Evolutionary conservation across 2,329 filamentous ascomycete genomes (phyloP), one percentile per base, ranked within the genome.

Genomic region (Diplodia mutila): DNA sequence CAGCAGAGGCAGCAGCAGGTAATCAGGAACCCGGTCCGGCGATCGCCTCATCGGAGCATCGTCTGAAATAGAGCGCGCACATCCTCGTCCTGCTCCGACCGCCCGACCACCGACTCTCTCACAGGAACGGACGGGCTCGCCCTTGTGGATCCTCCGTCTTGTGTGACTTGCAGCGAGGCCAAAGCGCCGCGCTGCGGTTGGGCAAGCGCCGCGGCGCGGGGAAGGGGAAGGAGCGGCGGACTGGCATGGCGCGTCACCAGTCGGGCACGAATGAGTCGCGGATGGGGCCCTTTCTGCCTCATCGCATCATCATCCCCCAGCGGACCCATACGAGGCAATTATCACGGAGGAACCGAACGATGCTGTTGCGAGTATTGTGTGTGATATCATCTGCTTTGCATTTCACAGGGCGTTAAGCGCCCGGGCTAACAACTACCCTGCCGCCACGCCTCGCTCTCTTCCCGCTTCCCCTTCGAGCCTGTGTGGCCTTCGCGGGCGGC

Each of bases 401-500:
- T 65, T 65, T 53, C 48, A 65, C 61, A 53, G 49, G 61, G 61
- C 61, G 61, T 46, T 65, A 65, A 65, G 61, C 61, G 61, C 61
- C 61, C 49, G 42, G 32, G 32, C 61, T 65, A 65, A 42, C 48
- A n/a, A 18, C 39, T 51, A 53, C 65, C 65, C 55, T 53, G 55
- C 46, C 32, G 34, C 53, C 29, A 14, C 52, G 54, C 65, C 42
- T 37, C 32, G 65, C 42, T 59, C 55, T 49, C 55, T 32, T 67
- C 65, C 64, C 65, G 65, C 55, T 67, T 67, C 46, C 65, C 65
- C 55, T 61, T 54, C 7, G 25, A 32, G 54, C 54, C 7, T 14
- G 39, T 39, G 48, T 59, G 53, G 53, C 21, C 54, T 55, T 12
- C 29, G 4, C 48, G 27, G 48, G n/a, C 34, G 46, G 29, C 39